Evolutionary conservation across 768 basidiomycete species (phyloP), one percentile per base, ranked within the genome.

Genomic region (Cyathus striatus): DNA sequence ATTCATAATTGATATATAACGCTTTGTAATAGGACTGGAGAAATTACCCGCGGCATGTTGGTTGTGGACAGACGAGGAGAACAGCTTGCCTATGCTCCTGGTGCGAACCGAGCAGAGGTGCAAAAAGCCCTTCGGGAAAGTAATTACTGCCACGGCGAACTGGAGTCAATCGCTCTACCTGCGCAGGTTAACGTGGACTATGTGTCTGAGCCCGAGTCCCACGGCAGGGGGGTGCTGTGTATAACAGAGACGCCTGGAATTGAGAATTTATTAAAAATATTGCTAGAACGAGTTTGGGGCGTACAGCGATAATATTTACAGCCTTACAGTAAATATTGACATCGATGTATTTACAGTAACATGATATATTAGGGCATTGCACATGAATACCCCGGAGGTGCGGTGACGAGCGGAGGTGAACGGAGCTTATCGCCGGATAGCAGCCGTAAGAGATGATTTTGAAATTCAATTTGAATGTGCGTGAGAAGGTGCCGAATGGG

Each of bases 21-120:
- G n/a, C n/a, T 30, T 30, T n/a, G n/a, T n/a, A n/a, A n/a, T n/a
- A 86, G 91, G 37, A 69, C 59, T 2, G 91, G 89, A 1, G 90
- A 93, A 57, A 54, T 86, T 16, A 92, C 90, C 5, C 73, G 89
- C 23, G 90, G 91, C 9, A 91, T 93, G 87, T 71, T 91, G 47
- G 86, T 94, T 1, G 76, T 88, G 9, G 91, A 95, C 59, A 68
- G 86, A 48, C 73, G 91, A 33, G 73, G 71, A 6, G 86, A 84
- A 40, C 61, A 67, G 39, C 70, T 74, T n/a, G 81, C 75, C 1
- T 83, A 86, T 58, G 70, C 76, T 1, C 76, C 78, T 1, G 84
- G 85, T 6, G 65, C 67, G 12, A 88, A 82, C 57, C 79, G 86
- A 33, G 78, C 80, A 5, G 59, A 76, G 45, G 73, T 80, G 1